Evolutionary conservation across 2,329 filamentous ascomycete genomes (phyloP).

Genomic region (Alternaria gansuensis): DNA sequence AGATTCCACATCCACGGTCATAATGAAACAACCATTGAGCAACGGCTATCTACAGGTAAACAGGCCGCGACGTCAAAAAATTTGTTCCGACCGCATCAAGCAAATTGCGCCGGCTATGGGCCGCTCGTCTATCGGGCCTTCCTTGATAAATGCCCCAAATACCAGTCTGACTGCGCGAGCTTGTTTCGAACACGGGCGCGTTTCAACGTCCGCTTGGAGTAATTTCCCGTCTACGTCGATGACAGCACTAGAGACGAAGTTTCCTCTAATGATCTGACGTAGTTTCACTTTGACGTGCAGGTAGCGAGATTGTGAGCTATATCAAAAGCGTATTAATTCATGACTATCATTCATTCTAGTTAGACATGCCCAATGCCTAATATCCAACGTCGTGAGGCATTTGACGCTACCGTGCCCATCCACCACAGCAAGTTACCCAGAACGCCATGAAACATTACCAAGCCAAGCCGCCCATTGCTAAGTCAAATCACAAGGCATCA

Average conservation of each 20-base stretch:
- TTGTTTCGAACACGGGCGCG: constrained; percentile 9
- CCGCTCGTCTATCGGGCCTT: constrained; percentile 7
- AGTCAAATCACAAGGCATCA: constrained; percentile 3
- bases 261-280: not conserved
- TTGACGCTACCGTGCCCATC: not conserved
- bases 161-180: not conserved
- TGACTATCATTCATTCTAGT: constrained; percentile 12
- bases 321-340: constrained; percentile 3
- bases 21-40: constrained; percentile 3
- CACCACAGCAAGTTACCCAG: not conserved
- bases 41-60: constrained; percentile 17
- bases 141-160: constrained; percentile 10
- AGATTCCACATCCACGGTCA: not conserved
- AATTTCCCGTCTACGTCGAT: constrained; percentile 1
- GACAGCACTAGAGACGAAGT: not conserved
- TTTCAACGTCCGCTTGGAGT: constrained; percentile 16
- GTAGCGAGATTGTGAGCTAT: not conserved
- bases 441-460: constrained; percentile 8
- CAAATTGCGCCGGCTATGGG: constrained; percentile 1
- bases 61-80: not conserved
- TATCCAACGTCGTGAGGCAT: constrained; percentile 1
- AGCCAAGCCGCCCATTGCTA: not conserved
- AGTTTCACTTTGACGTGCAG: constrained; percentile 1
- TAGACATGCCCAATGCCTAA: not conserved
- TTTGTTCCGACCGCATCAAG: not conserved